Conservation (phyloP, 2,329 filamentous ascomycete genomes). For the Colletotrichum karsti region DNA sequence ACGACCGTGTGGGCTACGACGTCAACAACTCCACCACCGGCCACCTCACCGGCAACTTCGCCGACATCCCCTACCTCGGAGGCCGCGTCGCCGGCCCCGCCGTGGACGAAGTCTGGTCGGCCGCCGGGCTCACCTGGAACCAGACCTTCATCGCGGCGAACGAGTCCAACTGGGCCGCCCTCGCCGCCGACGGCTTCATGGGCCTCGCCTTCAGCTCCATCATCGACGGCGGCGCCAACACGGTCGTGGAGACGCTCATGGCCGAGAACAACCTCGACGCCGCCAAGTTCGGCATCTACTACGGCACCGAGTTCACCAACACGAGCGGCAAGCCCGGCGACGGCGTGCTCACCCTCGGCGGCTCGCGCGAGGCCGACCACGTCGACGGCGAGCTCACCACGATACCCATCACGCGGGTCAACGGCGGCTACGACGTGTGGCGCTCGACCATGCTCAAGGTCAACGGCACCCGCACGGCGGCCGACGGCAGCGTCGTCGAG, state of each 20-base stretch:
- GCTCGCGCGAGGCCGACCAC: constrained; percentile 40
- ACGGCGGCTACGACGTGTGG: constrained; percentile 41
- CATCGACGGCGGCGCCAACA: constrained; percentile 36
- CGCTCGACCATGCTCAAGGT: constrained; percentile 32
- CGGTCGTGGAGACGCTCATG: constrained; percentile 43
- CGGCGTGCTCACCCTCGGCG: constrained; percentile 42
- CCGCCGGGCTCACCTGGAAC: constrained; percentile 33
- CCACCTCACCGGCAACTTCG: constrained; percentile 21
- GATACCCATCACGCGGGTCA: constrained; percentile 26
- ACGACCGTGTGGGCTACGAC: constrained; percentile 38
- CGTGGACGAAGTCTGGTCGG: constrained; percentile 37
- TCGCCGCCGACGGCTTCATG: constrained; percentile 43
- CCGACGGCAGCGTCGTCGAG: constrained; percentile 6
- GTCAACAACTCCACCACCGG: constrained; percentile 35
- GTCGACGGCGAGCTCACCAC: constrained; percentile 26
- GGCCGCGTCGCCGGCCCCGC: constrained; percentile 35
- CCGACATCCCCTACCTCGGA: constrained; percentile 40
- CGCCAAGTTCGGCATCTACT: constrained; percentile 42
- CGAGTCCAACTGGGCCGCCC: constrained; percentile 36
- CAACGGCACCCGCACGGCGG: constrained; percentile 21
- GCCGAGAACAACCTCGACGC: constrained; percentile 36
- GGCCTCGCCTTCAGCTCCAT: constrained; percentile 44
- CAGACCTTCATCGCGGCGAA: constrained; percentile 40
- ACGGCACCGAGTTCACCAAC: constrained; percentile 31
- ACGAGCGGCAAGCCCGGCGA: constrained; percentile 19